phyloP scores from a whole-genome alignment of 2,329 filamentous ascomycete species.

The Leptographium wingfieldii region DNA sequence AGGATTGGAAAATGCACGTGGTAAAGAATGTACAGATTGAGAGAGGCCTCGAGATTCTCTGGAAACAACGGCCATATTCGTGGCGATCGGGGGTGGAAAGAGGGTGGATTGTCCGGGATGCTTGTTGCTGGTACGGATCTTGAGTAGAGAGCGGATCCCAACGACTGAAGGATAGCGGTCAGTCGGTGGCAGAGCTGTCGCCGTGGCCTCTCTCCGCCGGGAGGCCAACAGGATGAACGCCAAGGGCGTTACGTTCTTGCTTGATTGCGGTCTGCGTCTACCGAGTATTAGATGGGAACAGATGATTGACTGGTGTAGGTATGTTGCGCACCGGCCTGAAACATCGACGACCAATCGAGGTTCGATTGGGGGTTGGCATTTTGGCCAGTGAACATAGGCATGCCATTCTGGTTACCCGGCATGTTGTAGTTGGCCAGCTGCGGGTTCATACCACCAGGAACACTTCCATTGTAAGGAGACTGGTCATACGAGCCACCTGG shows the following conservation, averaged over 20 bases:
- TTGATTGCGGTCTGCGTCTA: constrained; percentile 59
- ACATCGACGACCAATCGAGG: constrained; percentile 70
- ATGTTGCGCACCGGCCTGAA: constrained; percentile 57
- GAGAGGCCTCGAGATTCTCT: constrained; percentile 57
- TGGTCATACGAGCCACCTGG: constrained; percentile 26
- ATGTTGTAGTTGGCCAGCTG: constrained; percentile 53
- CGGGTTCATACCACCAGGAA: constrained; percentile 38
- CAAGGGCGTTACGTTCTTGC: constrained; percentile 47
- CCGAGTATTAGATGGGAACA: constrained; percentile 46
- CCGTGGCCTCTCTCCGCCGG: constrained; percentile 19
- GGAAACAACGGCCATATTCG: constrained; percentile 42
- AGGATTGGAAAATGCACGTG: constrained; percentile 62
- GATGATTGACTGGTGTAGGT: constrained; percentile 41
- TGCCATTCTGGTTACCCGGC: constrained; percentile 49
- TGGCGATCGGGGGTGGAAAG: constrained; percentile 34
- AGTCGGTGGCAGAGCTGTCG: constrained; percentile 23
- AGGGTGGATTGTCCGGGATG: constrained; percentile 35
- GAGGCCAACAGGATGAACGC: constrained; percentile 34
- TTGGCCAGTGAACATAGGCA: constrained; percentile 49
- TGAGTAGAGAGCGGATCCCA: constrained; percentile 33
- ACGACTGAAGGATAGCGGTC: constrained; percentile 35
- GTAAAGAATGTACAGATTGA: constrained; percentile 59
- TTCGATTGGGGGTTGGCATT: constrained; percentile 48
- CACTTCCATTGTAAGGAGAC: constrained; percentile 41
- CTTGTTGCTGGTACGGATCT: constrained; percentile 34